Evolutionary conservation across 139 green algal genomes (phyloP).

Genomic region (Auxenochlorella pyrenoidosa): DNA sequence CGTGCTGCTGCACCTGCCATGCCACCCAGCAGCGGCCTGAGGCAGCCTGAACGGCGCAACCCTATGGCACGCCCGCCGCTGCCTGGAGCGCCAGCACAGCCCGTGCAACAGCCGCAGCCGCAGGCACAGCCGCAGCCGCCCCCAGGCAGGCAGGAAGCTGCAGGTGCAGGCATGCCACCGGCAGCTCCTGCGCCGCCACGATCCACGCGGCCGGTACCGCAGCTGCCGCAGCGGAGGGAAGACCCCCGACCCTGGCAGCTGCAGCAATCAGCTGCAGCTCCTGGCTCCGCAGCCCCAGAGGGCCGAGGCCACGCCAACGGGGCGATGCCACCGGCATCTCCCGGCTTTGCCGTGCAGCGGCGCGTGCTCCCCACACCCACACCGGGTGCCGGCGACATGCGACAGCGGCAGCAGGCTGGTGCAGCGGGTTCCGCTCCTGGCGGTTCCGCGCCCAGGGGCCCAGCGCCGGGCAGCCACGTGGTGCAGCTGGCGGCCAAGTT

Average conservation of each 20-base stretch:
- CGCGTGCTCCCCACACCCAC: neutral
- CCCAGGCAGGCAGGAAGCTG: neutral
- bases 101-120: neutral
- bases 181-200: neutral
- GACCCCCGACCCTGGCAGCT: slow-evolving; percentile 1
- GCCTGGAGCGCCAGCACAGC: neutral
- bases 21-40: neutral
- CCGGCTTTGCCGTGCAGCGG: neutral
- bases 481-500: slow-evolving; percentile 13
- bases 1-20: neutral
- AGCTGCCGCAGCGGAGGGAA: neutral
- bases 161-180: neutral
- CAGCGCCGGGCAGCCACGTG: neutral
- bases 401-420: neutral
- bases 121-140: neutral
- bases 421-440: neutral
- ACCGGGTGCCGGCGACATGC: neutral
- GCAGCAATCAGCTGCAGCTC: neutral
- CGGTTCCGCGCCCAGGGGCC: neutral
- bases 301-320: neutral
- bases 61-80: slow-evolving; percentile 19
- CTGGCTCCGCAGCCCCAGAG: neutral
- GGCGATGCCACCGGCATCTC: neutral
- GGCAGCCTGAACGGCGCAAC: slow-evolving; percentile 14
- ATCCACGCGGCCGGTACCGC: neutral